Base-by-base conservation (phyloP, 1,284 basidiomycete genomes). In the Mrakiaceae sp. region DNA sequence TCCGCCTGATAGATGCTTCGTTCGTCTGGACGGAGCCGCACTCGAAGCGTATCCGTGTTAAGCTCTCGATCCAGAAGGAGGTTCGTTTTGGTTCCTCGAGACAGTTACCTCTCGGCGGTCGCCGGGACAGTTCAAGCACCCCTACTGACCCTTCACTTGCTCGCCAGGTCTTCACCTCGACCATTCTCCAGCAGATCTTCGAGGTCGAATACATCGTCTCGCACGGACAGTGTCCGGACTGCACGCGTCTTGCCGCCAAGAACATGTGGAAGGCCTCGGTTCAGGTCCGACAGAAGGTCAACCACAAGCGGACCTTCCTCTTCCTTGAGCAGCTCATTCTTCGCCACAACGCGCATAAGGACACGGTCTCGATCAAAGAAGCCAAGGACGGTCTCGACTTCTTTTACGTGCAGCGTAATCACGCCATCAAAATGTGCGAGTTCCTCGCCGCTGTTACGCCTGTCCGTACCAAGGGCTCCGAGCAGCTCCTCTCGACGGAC, bases 21-120 rank as follows among this genome's bases (percentile, higher is more conserved):
- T 98, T 98, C 75, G 92, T 98, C 73, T 98, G 96, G 95, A 98
- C 95, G 8, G 96, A 98, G 74, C 95, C 95, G 1, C 95, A 98
- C 78, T 93, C 89, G 61, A 95, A 95, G 75, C 83, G 96, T 60
- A 76, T 98, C 68, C 84, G 91, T 62, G 86, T 98, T 68, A 96
- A 96, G 68, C 79, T 98, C 71, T 98, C 95, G 0, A 94, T 98
- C 63, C 96, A 98, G 78, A 98, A 98, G 79, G 96, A 98, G 81
- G 90, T 90, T 64, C 60, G 72, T 63, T 43, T 10, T 46, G 7
- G 10, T 44, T 40, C 51, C 51, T 14, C 51, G 8, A 14, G 9
- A 8, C 8, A 49, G 48, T 49, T 14, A 49, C 16, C 11, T 11
- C 5, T 16, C 27, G 55, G 11, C 49, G 12, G 14, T 43, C 11